These are phyloP conservation scores for Mucor mucedo DNA, from an alignment of 371 early-diverging fungal species.

Conservation along the genomic window DNA sequence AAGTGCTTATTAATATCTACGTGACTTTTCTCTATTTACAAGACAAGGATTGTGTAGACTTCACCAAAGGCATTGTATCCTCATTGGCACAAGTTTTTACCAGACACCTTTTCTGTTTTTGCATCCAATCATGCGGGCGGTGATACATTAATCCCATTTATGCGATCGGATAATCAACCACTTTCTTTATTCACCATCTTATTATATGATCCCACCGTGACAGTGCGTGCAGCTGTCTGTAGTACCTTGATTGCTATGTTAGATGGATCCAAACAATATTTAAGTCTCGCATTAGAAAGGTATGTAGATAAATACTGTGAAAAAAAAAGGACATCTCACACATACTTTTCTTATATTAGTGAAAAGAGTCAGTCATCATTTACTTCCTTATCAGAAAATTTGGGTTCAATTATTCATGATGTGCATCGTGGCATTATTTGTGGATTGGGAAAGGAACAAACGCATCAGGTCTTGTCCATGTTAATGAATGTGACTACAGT, in stretches of 20 bases:
- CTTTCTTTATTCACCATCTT: slow-evolving; percentile 53
- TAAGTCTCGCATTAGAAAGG: slow-evolving; percentile 66
- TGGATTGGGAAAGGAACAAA: slow-evolving; percentile 42
- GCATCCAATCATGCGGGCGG: slow-evolving; percentile 26
- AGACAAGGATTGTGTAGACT: slow-evolving; percentile 31
- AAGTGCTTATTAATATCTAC: neutral
- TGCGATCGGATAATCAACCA: slow-evolving; percentile 47
- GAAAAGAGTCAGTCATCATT: slow-evolving; percentile 47
- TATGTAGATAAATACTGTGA: slow-evolving; percentile 8
- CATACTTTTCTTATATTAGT: slow-evolving; percentile 2
- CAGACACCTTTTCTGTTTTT: slow-evolving; percentile 51
- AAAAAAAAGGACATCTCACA: neutral
- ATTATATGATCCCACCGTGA: slow-evolving; percentile 45
- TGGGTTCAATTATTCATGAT: slow-evolving; percentile 49
- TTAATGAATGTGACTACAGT: slow-evolving; percentile 41
- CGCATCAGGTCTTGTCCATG: slow-evolving; percentile 29
- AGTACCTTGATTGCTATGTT: slow-evolving; percentile 60
- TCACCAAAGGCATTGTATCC: slow-evolving; percentile 62
- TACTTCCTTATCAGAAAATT: slow-evolving; percentile 49
- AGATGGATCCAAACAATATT: slow-evolving; percentile 63
- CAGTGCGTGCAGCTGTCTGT: slow-evolving; percentile 61
- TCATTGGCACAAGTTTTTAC: slow-evolving; percentile 64
- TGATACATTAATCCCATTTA: slow-evolving; percentile 25
- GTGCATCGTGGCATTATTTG: slow-evolving; percentile 47
- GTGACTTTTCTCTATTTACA: neutral